Base-by-base conservation (phyloP, 2,329 filamentous ascomycete species). In the Basipetospora chlamydospora region DNA sequence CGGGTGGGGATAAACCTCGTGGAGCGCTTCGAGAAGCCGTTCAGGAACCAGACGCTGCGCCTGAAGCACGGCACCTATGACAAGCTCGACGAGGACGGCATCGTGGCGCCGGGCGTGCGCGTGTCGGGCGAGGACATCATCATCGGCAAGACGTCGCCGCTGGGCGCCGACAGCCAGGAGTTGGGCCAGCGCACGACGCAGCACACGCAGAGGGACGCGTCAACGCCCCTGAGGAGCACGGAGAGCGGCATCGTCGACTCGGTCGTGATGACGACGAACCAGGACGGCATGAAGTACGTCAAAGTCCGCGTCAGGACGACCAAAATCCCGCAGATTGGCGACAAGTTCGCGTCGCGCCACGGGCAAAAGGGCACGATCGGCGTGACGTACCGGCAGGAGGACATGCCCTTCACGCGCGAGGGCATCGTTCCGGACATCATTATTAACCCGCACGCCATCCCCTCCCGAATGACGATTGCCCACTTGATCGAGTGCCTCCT, bases 401-500 rank as follows among this genome's bases (percentile, higher is more conserved):
- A 98, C 53, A 98, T 98, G 92, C 92, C 92, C 0, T 98, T 98
- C 58, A 90, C 85, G 3, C 68, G 77, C 26, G 85, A 96, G 55
- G 90, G 92, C 49, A 73, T 98, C 37, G 81, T 80, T 0, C 90
- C 92, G 0, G 92, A 98, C 59, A 70, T 98, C 44, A 95, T 98
- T 59, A 96, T 98, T 68, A 98, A 98, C 59, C 90, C 90, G 1
- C 90, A 98, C 70, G 92, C 90, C 54, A 98, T 98, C 72, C 90
- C 90, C 0, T 98, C 90, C 38, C 90, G 90, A 74, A 98, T 98
- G 90, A 98, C 92, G 3, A 98, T 98, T 77, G 90, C 90, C 49
- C 90, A 98, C 70, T 87, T 98, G 73, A 93, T 98, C 56, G 90
- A 98, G 67, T 98, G 90, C 70, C 72, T 96, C 47, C 73, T 98